A percentile compares a stretch with the other conserved stretches of the same genome.
Conservation (phyloP, 1,284 basidiomycete species). For the Pseudozyma sp. region DNA sequence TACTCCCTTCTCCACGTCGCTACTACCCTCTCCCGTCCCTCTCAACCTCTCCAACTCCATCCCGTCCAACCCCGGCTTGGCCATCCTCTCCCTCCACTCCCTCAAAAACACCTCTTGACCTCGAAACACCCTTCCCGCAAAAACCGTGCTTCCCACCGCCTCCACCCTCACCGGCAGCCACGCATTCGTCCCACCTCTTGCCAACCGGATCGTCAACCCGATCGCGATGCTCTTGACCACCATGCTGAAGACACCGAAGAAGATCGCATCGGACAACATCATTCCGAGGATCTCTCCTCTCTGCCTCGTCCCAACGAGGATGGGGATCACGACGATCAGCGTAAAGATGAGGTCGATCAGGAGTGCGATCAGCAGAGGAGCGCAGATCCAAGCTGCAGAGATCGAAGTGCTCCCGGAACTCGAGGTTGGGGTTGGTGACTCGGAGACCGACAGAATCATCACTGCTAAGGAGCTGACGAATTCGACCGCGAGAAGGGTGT, state of each 20-base stretch:
- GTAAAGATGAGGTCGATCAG: constrained; percentile 21
- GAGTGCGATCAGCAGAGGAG: constrained; percentile 16
- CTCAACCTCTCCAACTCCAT: constrained; percentile 7
- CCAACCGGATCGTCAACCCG: background rate
- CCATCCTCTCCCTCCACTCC: constrained; percentile 13
- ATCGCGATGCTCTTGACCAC: constrained; percentile 20
- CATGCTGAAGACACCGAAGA: constrained; percentile 28
- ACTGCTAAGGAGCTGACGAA: constrained; percentile 4
- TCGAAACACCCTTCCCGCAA: constrained; percentile 37
- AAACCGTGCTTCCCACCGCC: constrained; percentile 23
- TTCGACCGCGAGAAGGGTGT: constrained; percentile 8
- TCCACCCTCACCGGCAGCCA: constrained; percentile 27
- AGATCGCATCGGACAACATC: constrained; percentile 24
- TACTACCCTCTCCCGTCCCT: background rate
- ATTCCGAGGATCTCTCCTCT: constrained; percentile 26
- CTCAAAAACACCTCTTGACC: constrained; percentile 27
- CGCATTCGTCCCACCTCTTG: constrained; percentile 1
- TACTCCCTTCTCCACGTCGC: background rate
- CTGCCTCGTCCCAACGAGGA: constrained; percentile 1
- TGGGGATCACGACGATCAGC: constrained; percentile 26
- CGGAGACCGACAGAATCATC: background rate
- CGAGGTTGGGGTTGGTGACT: background rate
- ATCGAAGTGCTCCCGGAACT: background rate
- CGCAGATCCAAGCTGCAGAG: constrained; percentile 18
- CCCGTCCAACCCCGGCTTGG: constrained; percentile 4